A percentile compares a stretch with the other conserved stretches of the same genome.
Conservation (phyloP, 129 eudicot genomes). For the Tagetes erecta region DNA sequence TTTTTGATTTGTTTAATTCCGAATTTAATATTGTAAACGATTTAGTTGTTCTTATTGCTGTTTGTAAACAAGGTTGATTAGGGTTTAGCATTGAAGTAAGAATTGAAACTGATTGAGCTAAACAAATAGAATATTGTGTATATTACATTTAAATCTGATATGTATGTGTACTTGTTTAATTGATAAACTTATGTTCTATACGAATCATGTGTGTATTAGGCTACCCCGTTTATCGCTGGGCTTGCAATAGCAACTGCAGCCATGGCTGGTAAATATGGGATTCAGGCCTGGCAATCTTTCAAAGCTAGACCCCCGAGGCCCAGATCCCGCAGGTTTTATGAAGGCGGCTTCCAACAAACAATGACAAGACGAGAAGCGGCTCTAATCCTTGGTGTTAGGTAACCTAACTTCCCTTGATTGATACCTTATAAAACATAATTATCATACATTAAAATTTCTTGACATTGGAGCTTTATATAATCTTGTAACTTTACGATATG, state of each 20-base stretch:
- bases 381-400: slow-evolving; percentile 92
- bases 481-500: slow-evolving; percentile 10
- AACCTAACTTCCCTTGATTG: slow-evolving; percentile 1
- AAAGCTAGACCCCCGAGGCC: slow-evolving; percentile 74
- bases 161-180: background rate
- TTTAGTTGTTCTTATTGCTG: background rate
- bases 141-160: background rate
- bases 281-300: slow-evolving; percentile 85
- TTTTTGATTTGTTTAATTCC: too few species aligned
- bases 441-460: background rate
- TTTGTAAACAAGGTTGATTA: slow-evolving; percentile 4
- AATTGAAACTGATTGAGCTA: background rate
- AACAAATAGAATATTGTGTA: background rate
- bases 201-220: slow-evolving; percentile 39
- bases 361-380: slow-evolving; percentile 97
- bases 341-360: slow-evolving; percentile 85
- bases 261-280: slow-evolving; percentile 72
- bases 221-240: slow-evolving; percentile 74
- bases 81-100: background rate
- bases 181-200: background rate
- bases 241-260: slow-evolving; percentile 80
- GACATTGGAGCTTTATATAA: background rate
- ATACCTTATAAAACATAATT: background rate
- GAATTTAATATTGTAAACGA: background rate
- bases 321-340: slow-evolving; percentile 70